These are phyloP conservation scores for Themeda triandra DNA, from an alignment of 176 grass and related monocot genomes.

Conservation along the genomic window DNA sequence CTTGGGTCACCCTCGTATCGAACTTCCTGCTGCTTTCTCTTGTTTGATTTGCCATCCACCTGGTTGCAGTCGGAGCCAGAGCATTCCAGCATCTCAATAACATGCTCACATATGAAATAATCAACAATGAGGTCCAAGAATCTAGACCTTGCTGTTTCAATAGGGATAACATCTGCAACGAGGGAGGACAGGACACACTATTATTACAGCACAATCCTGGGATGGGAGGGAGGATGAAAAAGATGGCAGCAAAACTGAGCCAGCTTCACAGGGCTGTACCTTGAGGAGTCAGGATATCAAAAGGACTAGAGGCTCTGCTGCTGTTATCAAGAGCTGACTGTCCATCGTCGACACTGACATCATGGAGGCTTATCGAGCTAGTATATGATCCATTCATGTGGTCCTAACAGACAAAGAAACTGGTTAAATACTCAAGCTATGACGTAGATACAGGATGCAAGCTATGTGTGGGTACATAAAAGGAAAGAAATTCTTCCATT, in stretches of 20 bases:
- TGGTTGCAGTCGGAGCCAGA: conserved; percentile 34
- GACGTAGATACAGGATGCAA: not conserved
- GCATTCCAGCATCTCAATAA: conserved; percentile 64
- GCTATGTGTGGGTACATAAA: not conserved
- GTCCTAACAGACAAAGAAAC: conserved; percentile 38
- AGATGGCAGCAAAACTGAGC: not conserved
- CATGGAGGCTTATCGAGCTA: conserved; percentile 60
- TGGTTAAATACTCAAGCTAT: not conserved
- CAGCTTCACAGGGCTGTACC: conserved; percentile 28
- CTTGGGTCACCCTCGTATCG: conserved; percentile 68
- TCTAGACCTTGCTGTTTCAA: conserved; percentile 63
- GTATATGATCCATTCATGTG: conserved; percentile 60
- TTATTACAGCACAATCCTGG: not conserved
- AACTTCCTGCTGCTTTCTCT: conserved; percentile 70
- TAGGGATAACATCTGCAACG: conserved; percentile 67
- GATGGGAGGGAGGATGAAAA: not conserved
- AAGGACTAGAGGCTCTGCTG: conserved; percentile 62
- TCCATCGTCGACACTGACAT: conserved; percentile 62
- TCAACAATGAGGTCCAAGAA: conserved; percentile 77
- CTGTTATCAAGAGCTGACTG: conserved; percentile 58
- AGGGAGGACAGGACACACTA: not conserved
- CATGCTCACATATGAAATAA: conserved; percentile 65
- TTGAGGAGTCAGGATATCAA: conserved; percentile 58
- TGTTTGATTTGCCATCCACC: conserved; percentile 52
- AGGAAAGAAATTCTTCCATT: not conserved